These are phyloP conservation scores for Pleurotus sapidus DNA, from an alignment of 768 basidiomycete species.

Conservation along the genomic window DNA sequence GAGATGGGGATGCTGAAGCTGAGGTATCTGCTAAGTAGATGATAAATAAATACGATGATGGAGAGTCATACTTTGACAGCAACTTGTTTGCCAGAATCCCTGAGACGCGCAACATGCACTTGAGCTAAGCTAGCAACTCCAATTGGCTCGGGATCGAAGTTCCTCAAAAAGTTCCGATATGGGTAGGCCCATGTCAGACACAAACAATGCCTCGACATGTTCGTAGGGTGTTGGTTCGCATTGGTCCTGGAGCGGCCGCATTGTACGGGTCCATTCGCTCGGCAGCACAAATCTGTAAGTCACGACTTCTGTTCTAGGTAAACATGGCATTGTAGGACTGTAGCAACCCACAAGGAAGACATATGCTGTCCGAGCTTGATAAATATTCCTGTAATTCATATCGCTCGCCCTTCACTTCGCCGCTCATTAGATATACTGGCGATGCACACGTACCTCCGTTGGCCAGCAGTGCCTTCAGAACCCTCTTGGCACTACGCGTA, in stretches of 20 bases:
- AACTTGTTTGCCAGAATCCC: conserved; percentile 67
- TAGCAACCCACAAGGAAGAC: conserved; percentile 47
- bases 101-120: conserved; percentile 82
- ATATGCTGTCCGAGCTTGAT: conserved; percentile 92
- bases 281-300: conserved; percentile 38
- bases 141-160: conserved; percentile 84
- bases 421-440: not conserved
- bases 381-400: conserved; percentile 56
- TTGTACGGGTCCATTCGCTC: conserved; percentile 48
- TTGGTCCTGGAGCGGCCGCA: conserved; percentile 77
- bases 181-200: conserved; percentile 71
- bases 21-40: conserved; percentile 7
- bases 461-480: conserved; percentile 79
- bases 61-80: conserved; percentile 72
- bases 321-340: not conserved
- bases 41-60: conserved; percentile 7
- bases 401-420: not conserved
- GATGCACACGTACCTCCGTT: conserved; percentile 69
- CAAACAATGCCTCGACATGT: conserved; percentile 72
- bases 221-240: conserved; percentile 87
- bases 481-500: conserved; percentile 72
- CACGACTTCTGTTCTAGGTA: not conserved
- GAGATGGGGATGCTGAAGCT: conserved; percentile 92
- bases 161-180: conserved; percentile 78
- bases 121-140: conserved; percentile 97